Conservation (phyloP, 2,329 filamentous ascomycete species). For the Monosporascus sp. region DNA sequence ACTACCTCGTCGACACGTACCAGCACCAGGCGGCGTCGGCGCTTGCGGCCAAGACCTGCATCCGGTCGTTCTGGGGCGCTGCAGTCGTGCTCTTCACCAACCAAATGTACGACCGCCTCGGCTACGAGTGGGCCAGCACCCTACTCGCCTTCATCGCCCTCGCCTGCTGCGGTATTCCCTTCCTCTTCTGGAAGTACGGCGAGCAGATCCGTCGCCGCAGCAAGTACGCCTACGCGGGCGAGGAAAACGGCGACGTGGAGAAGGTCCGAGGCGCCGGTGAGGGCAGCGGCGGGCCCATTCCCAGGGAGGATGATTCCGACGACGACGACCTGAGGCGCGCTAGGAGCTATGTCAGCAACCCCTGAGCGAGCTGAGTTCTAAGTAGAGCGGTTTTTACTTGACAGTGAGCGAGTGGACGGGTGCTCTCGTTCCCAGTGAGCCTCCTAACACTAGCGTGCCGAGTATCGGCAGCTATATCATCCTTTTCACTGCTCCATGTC, state of each 20-base stretch:
- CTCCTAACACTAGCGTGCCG: no score
- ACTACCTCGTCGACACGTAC: slow-evolving; percentile 63
- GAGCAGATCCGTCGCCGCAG: slow-evolving; percentile 63
- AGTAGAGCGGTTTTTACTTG: no score
- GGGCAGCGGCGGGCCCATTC: slow-evolving; percentile 18
- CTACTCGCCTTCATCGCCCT: slow-evolving; percentile 70
- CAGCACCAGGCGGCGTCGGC: slow-evolving; percentile 73
- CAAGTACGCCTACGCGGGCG: slow-evolving; percentile 67
- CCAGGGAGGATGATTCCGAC: slow-evolving; percentile 27
- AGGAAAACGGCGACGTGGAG: slow-evolving; percentile 36
- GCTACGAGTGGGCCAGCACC: slow-evolving; percentile 70
- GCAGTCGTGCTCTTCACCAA: slow-evolving; percentile 71
- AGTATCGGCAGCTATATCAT: no score
- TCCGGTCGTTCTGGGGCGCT: slow-evolving; percentile 77
- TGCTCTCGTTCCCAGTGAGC: no score
- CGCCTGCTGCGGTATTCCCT: slow-evolving; percentile 77
- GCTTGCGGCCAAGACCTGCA: slow-evolving; percentile 74
- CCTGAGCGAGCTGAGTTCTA: slow-evolving; percentile 27
- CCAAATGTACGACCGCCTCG: slow-evolving; percentile 72
- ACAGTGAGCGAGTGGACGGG: no score
- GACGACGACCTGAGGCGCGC: slow-evolving; percentile 38
- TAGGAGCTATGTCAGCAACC: slow-evolving; percentile 42
- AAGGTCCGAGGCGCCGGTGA: slow-evolving; percentile 30
- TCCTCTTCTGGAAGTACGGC: slow-evolving; percentile 74
- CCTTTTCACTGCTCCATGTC: no score